Conservation (phyloP, 2,329 filamentous ascomycete species). For the Akanthomyces dipterigenus region DNA sequence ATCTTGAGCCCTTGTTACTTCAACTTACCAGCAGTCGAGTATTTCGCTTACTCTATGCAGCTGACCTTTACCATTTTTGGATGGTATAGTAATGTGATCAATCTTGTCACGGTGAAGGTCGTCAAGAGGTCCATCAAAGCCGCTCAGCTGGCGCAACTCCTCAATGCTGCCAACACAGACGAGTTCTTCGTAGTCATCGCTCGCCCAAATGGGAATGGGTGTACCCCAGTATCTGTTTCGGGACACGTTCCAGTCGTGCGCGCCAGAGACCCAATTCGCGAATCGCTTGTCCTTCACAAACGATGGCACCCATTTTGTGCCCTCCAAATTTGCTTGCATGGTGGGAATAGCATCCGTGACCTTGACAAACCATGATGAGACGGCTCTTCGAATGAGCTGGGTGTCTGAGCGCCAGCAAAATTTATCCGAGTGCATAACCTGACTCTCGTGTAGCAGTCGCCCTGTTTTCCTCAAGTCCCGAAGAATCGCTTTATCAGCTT, state of each 20-base stretch:
- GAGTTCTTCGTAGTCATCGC: constrained; percentile 78
- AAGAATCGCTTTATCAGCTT: constrained; percentile 21
- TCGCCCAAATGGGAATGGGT: constrained; percentile 85
- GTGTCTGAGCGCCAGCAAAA: constrained; percentile 24
- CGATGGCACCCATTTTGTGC: constrained; percentile 20
- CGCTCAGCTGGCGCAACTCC: constrained; percentile 78
- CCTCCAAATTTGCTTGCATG: constrained; percentile 20
- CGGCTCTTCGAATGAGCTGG: constrained; percentile 21
- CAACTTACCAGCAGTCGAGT: constrained; percentile 76
- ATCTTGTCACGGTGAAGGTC: constrained; percentile 91
- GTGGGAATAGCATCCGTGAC: constrained; percentile 18
- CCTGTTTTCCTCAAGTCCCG: constrained; percentile 19
- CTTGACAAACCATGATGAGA: constrained; percentile 24
- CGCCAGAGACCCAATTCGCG: constrained; percentile 19
- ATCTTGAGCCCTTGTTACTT: not conserved
- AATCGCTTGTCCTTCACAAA: constrained; percentile 23
- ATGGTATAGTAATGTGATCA: constrained; percentile 89
- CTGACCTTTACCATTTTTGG: constrained; percentile 76
- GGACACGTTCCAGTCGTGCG: constrained; percentile 7
- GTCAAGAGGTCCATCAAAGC: constrained; percentile 70
- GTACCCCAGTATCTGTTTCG: constrained; percentile 79
- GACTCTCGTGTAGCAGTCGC: constrained; percentile 19
- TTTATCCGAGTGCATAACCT: constrained; percentile 19
- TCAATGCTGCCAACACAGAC: constrained; percentile 79
- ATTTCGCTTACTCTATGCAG: constrained; percentile 78